Conservation (phyloP, 768 basidiomycete genomes). For the Lentinula raphanica region DNA sequence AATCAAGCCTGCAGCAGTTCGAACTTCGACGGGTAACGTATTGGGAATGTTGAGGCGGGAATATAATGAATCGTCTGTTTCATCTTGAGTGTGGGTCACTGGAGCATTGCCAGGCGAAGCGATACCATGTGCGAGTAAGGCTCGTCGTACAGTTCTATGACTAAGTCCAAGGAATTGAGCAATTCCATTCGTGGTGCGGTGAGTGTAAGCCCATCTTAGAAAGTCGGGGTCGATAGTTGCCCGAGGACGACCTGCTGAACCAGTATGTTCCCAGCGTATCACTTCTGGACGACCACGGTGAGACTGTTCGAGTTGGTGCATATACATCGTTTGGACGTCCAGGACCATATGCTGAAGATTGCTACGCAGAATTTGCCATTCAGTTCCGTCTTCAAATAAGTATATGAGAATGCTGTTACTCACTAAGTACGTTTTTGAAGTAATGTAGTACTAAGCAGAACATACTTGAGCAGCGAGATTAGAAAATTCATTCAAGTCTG, state of each 20-base stretch:
- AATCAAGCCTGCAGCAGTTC: no score
- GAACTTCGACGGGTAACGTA: no score
- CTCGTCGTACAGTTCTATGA: not conserved
- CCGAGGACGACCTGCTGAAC: slow-evolving; percentile 17
- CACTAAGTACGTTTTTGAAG: not conserved
- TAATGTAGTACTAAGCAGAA: not conserved
- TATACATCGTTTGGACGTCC: not conserved
- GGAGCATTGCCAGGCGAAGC: not conserved
- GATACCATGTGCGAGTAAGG: not conserved
- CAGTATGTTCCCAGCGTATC: slow-evolving; percentile 3
- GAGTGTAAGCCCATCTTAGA: slow-evolving; percentile 5
- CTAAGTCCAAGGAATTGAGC: not conserved
- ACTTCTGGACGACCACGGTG: not conserved
- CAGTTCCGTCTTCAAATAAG: no score
- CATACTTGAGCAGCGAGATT: not conserved
- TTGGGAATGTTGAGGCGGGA: no score
- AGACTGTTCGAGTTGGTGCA: not conserved
- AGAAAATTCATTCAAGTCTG: not conserved
- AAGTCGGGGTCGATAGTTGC: slow-evolving; percentile 18
- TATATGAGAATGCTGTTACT: not conserved
- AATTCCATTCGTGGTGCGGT: not conserved
- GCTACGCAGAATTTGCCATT: no score
- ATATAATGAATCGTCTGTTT: no score
- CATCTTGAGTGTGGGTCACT: no score
- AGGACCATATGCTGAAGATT: not conserved